Conservation (phyloP, 129 eudicot species). For the Gnaphalium uliginosum region DNA sequence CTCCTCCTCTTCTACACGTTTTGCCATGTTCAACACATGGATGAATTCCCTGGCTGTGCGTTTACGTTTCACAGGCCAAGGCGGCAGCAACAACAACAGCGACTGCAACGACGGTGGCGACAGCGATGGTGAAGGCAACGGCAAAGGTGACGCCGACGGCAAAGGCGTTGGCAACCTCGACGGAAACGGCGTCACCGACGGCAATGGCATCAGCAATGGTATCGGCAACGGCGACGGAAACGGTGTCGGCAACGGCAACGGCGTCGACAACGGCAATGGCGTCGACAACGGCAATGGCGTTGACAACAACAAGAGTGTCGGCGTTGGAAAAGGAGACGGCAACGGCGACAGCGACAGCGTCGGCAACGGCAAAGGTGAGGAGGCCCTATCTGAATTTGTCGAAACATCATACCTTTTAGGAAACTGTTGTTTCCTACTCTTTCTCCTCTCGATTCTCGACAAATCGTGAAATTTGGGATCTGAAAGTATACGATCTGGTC, state of each 20-base stretch:
- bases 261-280: too few species aligned
- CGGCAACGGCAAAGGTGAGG: neutral
- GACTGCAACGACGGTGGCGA: neutral
- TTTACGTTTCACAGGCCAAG: neutral
- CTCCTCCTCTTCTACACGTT: constrained; percentile 31
- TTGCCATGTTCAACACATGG: constrained; percentile 9
- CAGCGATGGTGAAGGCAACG: too few species aligned
- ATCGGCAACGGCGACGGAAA: too few species aligned
- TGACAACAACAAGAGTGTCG: too few species aligned
- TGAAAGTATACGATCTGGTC: constrained; percentile 30
- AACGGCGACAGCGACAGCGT: neutral
- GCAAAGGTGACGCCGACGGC: neutral
- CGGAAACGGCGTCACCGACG: too few species aligned
- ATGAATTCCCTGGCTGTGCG: constrained; percentile 24
- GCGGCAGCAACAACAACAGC: neutral
- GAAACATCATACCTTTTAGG: constrained; percentile 45
- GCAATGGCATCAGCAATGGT: too few species aligned
- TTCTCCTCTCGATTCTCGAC: constrained; percentile 23
- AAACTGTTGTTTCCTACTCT: constrained; percentile 60
- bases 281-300: too few species aligned
- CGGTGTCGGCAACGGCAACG: rapidly evolving
- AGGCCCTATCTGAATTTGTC: constrained; percentile 16
- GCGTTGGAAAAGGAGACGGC: too few species aligned
- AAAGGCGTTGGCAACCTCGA: too few species aligned
- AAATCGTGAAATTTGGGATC: constrained; percentile 43